These are phyloP conservation scores for Colletotrichum sansevieriae DNA, from an alignment of 2,329 filamentous ascomycete species.

Conservation along the genomic window DNA sequence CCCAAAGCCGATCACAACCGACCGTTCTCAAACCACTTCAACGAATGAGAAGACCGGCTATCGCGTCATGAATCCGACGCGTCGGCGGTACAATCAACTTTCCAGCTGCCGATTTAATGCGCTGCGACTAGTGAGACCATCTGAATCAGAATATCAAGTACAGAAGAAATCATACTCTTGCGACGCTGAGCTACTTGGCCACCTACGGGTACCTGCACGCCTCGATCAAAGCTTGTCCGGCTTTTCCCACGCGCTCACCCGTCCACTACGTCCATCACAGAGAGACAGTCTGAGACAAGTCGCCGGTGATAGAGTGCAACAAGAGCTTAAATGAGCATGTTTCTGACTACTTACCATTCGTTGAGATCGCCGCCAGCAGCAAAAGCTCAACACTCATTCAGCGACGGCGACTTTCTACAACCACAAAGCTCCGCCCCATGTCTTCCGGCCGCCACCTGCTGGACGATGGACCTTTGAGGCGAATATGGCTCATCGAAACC, in stretches of 20 bases:
- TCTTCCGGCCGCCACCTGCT: not conserved
- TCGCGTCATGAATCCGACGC: not conserved
- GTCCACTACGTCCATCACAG: not conserved
- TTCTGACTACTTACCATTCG: not conserved
- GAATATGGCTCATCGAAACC: too few species aligned
- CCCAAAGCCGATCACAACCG: slow-evolving; percentile 28
- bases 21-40: not conserved
- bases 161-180: slow-evolving; percentile 7
- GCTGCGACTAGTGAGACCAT: not conserved
- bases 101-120: not conserved
- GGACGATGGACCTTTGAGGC: too few species aligned
- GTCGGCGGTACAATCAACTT: not conserved
- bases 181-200: not conserved
- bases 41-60: not conserved
- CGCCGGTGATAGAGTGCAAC: not conserved
- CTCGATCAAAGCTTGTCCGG: slow-evolving; percentile 23
- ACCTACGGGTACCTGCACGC: not conserved
- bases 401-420: not conserved
- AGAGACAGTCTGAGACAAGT: slow-evolving; percentile 18
- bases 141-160: not conserved
- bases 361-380: not conserved
- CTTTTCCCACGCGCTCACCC: not conserved
- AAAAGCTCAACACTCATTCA: not conserved
- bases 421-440: not conserved
- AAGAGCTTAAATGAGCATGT: not conserved